phyloP scores from a whole-genome alignment of 2,329 filamentous ascomycete genomes.

The Phialocephala sp. region DNA sequence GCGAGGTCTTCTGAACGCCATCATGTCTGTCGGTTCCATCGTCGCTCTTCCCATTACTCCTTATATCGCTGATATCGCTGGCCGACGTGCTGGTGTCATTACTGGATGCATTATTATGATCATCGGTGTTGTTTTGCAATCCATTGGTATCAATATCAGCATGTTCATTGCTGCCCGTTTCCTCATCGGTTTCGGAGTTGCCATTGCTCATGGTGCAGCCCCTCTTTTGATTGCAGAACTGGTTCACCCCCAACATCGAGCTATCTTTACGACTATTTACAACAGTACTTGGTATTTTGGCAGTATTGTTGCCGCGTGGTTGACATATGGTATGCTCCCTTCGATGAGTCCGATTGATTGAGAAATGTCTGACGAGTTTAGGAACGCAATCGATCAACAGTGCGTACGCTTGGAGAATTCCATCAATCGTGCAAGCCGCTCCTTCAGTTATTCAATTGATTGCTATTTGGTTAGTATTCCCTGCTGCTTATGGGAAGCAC shows the following conservation, averaged over 20 bases:
- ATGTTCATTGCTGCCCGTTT: conserved; percentile 52
- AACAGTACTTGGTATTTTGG: conserved; percentile 53
- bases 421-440: conserved; percentile 42
- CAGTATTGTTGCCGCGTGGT: conserved; percentile 52
- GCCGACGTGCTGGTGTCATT: conserved; percentile 53
- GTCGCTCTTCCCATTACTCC: conserved; percentile 53
- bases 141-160: conserved; percentile 46
- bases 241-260: conserved; percentile 55
- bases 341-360: background rate
- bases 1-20: conserved; percentile 52
- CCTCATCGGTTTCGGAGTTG: conserved; percentile 45
- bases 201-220: conserved; percentile 39
- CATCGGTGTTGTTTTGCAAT: conserved; percentile 50
- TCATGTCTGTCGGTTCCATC: conserved; percentile 56
- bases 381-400: conserved; percentile 46
- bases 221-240: conserved; percentile 51
- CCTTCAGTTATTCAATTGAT: conserved; percentile 39
- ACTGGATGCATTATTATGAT: conserved; percentile 54
- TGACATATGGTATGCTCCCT: conserved; percentile 45
- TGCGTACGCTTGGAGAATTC: conserved; percentile 44
- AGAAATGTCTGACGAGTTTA: conserved; percentile 13
- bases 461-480: conserved; percentile 36
- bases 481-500: background rate
- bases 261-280: conserved; percentile 53
- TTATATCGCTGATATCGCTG: conserved; percentile 54